These are phyloP conservation scores for Bretschneidera sinensis DNA, from an alignment of 345 rosid genomes.

Conservation along the genomic window DNA sequence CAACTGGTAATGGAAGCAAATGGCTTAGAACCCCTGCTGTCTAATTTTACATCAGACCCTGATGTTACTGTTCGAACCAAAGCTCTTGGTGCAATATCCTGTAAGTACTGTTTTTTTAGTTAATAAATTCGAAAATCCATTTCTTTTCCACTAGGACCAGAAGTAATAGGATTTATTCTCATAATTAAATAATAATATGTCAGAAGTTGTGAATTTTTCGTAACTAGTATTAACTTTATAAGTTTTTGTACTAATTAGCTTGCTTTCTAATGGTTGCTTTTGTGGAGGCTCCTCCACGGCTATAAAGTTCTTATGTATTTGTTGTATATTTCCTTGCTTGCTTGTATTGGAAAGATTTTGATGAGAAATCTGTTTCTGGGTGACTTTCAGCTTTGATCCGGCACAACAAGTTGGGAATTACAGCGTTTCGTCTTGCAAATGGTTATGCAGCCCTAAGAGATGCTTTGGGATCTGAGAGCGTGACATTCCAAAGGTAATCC, in stretches of 20 bases:
- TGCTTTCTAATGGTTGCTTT: no score
- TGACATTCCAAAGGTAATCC: slow-evolving; percentile 80
- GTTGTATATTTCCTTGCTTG: not conserved
- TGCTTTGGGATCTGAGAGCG: slow-evolving; percentile 63
- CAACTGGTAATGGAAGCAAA: slow-evolving; percentile 93
- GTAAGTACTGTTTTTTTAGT: slow-evolving; percentile 39
- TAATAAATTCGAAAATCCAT: not conserved
- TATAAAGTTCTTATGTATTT: not conserved
- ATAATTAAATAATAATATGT: no score
- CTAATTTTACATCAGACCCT: slow-evolving; percentile 62
- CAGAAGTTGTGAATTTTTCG: no score
- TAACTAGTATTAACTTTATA: no score
- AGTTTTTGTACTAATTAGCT: no score
- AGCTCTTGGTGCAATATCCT: slow-evolving; percentile 91
- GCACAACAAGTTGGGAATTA: slow-evolving; percentile 71
- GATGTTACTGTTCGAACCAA: slow-evolving; percentile 64
- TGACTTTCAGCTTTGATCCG: slow-evolving; percentile 66
- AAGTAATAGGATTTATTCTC: no score
- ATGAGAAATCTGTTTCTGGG: slow-evolving; percentile 7
- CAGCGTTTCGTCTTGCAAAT: slow-evolving; percentile 86
- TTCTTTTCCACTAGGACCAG: not conserved
- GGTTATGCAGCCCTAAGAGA: slow-evolving; percentile 77
- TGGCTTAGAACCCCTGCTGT: slow-evolving; percentile 71
- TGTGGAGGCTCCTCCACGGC: no score
- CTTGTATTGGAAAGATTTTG: slow-evolving; percentile 10